Conservation (phyloP, 306 rosid genomes). For the Fagus sylvatica region DNA sequence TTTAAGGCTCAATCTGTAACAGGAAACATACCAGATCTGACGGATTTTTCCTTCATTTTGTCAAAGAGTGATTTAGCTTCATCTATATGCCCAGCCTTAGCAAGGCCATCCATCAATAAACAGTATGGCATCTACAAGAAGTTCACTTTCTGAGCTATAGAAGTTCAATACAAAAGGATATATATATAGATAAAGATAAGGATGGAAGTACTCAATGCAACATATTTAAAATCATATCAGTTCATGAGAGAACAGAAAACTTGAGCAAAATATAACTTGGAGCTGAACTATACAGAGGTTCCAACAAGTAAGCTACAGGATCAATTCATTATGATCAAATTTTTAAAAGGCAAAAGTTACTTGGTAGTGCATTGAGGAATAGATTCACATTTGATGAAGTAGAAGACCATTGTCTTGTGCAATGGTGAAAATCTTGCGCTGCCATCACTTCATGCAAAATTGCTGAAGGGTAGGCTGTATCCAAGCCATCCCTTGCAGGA, state of each 20-base stretch:
- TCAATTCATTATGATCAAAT: background rate
- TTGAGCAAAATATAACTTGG: background rate
- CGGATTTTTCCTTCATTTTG: slow-evolving; percentile 55
- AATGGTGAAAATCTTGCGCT: background rate
- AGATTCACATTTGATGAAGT: slow-evolving; percentile 6
- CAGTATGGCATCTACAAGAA: slow-evolving; percentile 81
- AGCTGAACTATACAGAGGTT: background rate
- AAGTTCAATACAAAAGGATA: background rate
- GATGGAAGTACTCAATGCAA: background rate
- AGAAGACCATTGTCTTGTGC: background rate
- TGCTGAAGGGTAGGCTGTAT: background rate
- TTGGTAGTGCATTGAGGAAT: slow-evolving; percentile 48
- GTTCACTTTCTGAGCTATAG: slow-evolving; percentile 7
- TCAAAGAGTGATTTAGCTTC: slow-evolving; percentile 78
- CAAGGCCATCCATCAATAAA: slow-evolving; percentile 78
- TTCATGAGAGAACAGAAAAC: background rate
- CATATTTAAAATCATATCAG: background rate
- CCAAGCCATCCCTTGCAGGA: background rate
- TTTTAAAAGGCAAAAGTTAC: background rate
- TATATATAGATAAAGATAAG: background rate
- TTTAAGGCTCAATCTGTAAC: slow-evolving; percentile 26
- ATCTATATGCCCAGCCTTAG: slow-evolving; percentile 62
- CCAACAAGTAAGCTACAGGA: background rate
- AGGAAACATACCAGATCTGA: slow-evolving; percentile 61
- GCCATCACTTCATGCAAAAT: too few relatives aligned